phyloP scores from a whole-genome alignment of 2,329 filamentous ascomycete species.

The Aspergillus ruber region DNA sequence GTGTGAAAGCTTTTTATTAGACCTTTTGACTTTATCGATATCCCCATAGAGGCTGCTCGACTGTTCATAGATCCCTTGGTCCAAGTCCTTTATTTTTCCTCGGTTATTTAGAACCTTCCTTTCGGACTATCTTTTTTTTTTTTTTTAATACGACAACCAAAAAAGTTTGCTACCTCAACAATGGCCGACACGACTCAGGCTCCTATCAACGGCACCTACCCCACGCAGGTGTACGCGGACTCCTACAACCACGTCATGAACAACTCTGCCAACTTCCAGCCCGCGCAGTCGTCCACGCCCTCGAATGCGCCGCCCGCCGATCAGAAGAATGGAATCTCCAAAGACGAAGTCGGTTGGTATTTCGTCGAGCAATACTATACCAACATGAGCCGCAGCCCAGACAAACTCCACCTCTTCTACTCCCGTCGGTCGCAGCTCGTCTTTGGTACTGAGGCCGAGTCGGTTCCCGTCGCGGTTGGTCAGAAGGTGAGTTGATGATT shows the following conservation, averaged over 20 bases:
- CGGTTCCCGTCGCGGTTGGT: constrained; percentile 77
- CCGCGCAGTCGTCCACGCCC: constrained; percentile 34
- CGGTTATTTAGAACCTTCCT: constrained; percentile 9
- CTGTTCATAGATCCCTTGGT: not conserved
- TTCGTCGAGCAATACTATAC: constrained; percentile 99
- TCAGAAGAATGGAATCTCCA: constrained; percentile 49
- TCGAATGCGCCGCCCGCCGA: constrained; percentile 32
- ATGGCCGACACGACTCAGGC: constrained; percentile 37
- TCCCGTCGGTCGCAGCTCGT: constrained; percentile 94
- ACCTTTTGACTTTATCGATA: not conserved
- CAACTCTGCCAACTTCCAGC: constrained; percentile 32
- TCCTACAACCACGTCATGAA: constrained; percentile 32
- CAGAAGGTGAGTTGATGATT: constrained; percentile 62
- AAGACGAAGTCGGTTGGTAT: constrained; percentile 98
- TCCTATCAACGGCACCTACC: constrained; percentile 38
- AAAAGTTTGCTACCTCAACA: constrained; percentile 7
- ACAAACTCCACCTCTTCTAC: constrained; percentile 95
- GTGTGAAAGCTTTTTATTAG: constrained; percentile 10
- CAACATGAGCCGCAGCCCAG: constrained; percentile 86
- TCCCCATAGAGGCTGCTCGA: not conserved
- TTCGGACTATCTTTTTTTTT: constrained; percentile 4
- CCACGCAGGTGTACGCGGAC: constrained; percentile 33
- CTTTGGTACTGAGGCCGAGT: constrained; percentile 82
- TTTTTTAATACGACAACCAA: not conserved
- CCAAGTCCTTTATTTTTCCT: constrained; percentile 1